These are phyloP conservation scores for Harringtonia lauricola DNA, from an alignment of 2,329 filamentous ascomycete species.

Conservation along the genomic window DNA sequence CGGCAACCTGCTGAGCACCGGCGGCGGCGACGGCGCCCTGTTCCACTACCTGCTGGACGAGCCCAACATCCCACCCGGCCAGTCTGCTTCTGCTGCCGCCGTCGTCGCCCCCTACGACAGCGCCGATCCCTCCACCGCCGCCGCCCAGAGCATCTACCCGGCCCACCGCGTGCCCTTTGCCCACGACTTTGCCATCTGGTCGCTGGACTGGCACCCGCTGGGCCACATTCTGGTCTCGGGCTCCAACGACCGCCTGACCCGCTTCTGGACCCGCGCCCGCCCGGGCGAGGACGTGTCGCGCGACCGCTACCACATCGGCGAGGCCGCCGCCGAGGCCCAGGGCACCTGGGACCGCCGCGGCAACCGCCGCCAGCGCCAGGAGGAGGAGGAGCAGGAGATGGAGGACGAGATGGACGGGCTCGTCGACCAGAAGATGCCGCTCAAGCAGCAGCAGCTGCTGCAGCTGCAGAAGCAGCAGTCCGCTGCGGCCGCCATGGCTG, in stretches of 20 bases:
- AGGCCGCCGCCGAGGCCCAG: slow-evolving; percentile 83
- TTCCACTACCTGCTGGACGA: slow-evolving; percentile 95
- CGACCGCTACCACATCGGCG: slow-evolving; percentile 91
- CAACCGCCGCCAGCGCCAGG: slow-evolving; percentile 66
- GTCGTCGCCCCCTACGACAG: slow-evolving; percentile 77
- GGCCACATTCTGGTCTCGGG: slow-evolving; percentile 93
- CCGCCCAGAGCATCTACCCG: slow-evolving; percentile 84
- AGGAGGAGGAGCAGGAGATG: slow-evolving; percentile 87
- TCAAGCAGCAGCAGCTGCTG: slow-evolving; percentile 29
- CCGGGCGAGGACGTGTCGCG: slow-evolving; percentile 77
- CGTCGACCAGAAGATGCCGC: slow-evolving; percentile 77
- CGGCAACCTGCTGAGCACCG: slow-evolving; percentile 77
- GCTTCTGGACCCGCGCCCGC: slow-evolving; percentile 88
- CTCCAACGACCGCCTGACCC: slow-evolving; percentile 90
- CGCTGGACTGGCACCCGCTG: slow-evolving; percentile 92
- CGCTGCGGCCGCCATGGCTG: background rate
- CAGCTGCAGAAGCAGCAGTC: slow-evolving; percentile 2
- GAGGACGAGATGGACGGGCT: slow-evolving; percentile 91
- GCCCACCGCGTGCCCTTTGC: slow-evolving; percentile 80
- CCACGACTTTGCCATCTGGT: slow-evolving; percentile 95
- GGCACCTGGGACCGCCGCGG: slow-evolving; percentile 86
- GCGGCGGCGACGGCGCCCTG: slow-evolving; percentile 79
- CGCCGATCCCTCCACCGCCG: slow-evolving; percentile 65
- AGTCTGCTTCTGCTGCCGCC: too few species aligned
- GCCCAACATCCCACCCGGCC: slow-evolving; percentile 61